Percentiles rank a stretch among this genome's conserved stretches.
phyloP scores from a whole-genome alignment of 1,284 basidiomycete species.

The Ceratobasidium sp. region DNA sequence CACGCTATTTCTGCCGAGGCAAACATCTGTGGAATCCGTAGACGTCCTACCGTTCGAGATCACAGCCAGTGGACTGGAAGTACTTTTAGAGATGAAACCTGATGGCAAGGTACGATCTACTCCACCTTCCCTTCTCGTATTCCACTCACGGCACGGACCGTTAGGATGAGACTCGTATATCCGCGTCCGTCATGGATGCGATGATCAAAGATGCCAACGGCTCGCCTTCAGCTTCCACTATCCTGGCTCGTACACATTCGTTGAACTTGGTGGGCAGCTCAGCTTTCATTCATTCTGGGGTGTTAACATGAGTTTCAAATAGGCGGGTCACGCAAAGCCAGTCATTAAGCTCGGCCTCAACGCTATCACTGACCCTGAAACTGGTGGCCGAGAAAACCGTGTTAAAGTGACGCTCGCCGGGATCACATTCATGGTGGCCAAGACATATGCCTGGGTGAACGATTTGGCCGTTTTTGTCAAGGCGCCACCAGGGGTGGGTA shows the following conservation, averaged over 20 bases:
- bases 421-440: slow-evolving; percentile 71
- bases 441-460: slow-evolving; percentile 71
- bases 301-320: neutral
- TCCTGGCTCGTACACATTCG: slow-evolving; percentile 64
- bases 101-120: slow-evolving; percentile 67
- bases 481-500: slow-evolving; percentile 85
- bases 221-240: slow-evolving; percentile 55
- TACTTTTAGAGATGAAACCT: slow-evolving; percentile 72
- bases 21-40: slow-evolving; percentile 46
- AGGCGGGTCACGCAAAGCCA: slow-evolving; percentile 57
- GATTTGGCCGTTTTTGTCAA: slow-evolving; percentile 78
- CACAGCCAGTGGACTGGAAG: slow-evolving; percentile 69
- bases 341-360: slow-evolving; percentile 74
- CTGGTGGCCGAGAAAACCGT: slow-evolving; percentile 81
- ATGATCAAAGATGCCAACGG: slow-evolving; percentile 61
- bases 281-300: neutral
- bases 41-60: slow-evolving; percentile 65
- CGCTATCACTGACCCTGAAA: slow-evolving; percentile 71
- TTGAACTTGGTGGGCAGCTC: slow-evolving; percentile 63
- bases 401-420: slow-evolving; percentile 73
- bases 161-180: slow-evolving; percentile 77
- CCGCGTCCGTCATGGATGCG: slow-evolving; percentile 70
- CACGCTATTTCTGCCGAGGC: slow-evolving; percentile 59
- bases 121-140: neutral
- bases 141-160: slow-evolving; percentile 26